A percentile compares a stretch with the other conserved stretches of the same genome.
These are phyloP conservation scores for Silene noctiflora DNA, from an alignment of 179 eudicot species.

Conservation along the genomic window DNA sequence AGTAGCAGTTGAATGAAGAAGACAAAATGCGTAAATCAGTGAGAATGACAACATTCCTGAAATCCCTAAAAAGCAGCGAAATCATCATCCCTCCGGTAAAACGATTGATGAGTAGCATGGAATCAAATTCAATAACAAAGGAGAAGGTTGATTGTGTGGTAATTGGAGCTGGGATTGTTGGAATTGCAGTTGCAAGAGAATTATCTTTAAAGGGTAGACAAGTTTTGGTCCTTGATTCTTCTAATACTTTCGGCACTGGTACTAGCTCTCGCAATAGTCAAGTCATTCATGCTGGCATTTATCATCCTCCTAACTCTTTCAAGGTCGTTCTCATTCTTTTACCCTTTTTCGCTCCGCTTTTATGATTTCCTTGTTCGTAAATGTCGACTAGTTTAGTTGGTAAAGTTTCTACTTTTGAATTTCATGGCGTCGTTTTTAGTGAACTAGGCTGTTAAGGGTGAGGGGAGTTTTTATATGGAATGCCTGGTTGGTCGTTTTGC, in stretches of 20 bases:
- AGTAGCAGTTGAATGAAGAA: no score
- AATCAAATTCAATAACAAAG: constrained; percentile 34
- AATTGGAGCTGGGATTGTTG: constrained; percentile 87
- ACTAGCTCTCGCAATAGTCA: constrained; percentile 92
- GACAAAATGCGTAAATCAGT: not conserved
- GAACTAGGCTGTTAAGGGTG: not conserved
- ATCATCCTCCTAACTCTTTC: constrained; percentile 67
- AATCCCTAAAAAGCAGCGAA: constrained; percentile 3
- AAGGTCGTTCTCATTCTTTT: constrained; percentile 44
- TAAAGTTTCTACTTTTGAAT: no score
- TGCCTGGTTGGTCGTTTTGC: not conserved
- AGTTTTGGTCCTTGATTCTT: constrained; percentile 70
- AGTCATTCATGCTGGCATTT: constrained; percentile 91
- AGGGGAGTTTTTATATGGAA: not conserved
- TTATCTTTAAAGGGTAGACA: constrained; percentile 52
- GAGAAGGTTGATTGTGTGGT: constrained; percentile 85
- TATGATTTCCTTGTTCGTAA: not conserved
- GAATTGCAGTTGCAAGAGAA: constrained; percentile 76
- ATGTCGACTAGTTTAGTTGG: not conserved
- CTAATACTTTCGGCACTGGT: constrained; percentile 68
- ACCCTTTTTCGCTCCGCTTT: not conserved
- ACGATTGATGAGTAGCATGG: constrained; percentile 13
- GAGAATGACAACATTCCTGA: constrained; percentile 1
- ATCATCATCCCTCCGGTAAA: not conserved
- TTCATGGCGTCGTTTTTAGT: no score